Evolutionary conservation across 176 grass and related monocot genomes (phyloP), one percentile per base, ranked within the genome.

Genomic region (Musa troglodytarum): DNA sequence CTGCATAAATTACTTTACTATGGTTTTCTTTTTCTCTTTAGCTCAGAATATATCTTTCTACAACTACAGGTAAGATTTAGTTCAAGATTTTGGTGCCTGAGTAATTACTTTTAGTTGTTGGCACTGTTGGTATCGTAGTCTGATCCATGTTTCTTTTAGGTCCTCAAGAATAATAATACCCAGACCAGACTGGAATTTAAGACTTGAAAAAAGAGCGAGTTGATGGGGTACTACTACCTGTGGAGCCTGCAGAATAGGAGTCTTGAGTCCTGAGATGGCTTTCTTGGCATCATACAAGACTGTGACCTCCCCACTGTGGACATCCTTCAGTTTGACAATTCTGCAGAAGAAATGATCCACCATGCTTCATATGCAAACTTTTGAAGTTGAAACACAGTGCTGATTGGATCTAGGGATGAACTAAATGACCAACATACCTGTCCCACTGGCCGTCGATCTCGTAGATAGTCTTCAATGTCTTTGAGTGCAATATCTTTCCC

Each of bases 381-480:
- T 21, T 12, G 7, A 2, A n/a, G n/a, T 68, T 49, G 6, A 53
- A 61, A 11, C 8, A 43, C 0, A 43, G 49, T n/a, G 20, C 10
- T 16, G 11, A 63, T 50, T 12, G 9, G 15, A 21, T 68, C 52
- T 68, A 3, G 1, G 71, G 25, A 71, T 49, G 57, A 6, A 8
- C 57, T 5, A 62, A 17, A 62, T 3, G 29, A 14, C 1, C 76
- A 15, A 58, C 63, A 65, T 66, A 83, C 85, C 64, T 74, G 17
- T 99, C 95, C 95, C 95, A 99, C 1, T 85, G 79, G 4, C 95
- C 95, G 1, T 87, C 75, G 11, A 99, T 89, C 85, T 91, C 88
- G n/a, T 76, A 85, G 54, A 92, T 15, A 0, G 78, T 72, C 15
- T 78, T 86, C 0, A 25, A 1, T 3, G 82, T 62, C 1, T 29